Evolutionary conservation across 495 filamentous ascomycete genomes (phyloP).

Genomic region (Xylaria venustula): DNA sequence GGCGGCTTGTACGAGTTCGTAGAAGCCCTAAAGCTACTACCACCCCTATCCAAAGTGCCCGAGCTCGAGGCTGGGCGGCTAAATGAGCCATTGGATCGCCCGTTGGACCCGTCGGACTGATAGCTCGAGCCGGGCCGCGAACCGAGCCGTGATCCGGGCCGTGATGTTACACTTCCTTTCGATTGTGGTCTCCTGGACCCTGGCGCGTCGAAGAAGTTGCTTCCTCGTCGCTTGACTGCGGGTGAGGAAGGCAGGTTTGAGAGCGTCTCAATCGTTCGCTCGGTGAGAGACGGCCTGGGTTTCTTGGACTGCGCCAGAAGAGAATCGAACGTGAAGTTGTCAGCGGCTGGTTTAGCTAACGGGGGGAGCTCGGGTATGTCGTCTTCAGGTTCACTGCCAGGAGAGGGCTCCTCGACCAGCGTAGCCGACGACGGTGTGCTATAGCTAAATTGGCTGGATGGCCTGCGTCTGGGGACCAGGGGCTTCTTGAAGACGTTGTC

Average conservation of each 20-base stretch:
- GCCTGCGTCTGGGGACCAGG: slow-evolving; percentile 18
- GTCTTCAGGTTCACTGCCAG: slow-evolving; percentile 15
- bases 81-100: slow-evolving; percentile 25
- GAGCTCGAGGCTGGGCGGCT: slow-evolving; percentile 44
- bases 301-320: slow-evolving; percentile 20
- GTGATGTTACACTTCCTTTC: slow-evolving; percentile 35
- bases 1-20: slow-evolving; percentile 34
- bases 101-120: slow-evolving; percentile 37
- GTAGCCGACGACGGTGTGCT: slow-evolving; percentile 10
- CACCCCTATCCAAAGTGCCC: slow-evolving; percentile 28
- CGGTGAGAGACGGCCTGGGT: slow-evolving; percentile 39
- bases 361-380: slow-evolving; percentile 25
- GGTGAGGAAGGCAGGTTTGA: slow-evolving; percentile 48
- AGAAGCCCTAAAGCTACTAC: slow-evolving; percentile 31
- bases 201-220: slow-evolving; percentile 38
- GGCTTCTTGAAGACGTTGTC: slow-evolving; percentile 25
- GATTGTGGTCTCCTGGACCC: slow-evolving; percentile 29
- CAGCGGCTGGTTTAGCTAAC: slow-evolving; percentile 16
- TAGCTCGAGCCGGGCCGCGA: slow-evolving; percentile 46
- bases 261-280: slow-evolving; percentile 50
- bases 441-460: slow-evolving; percentile 21
- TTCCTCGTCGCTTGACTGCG: slow-evolving; percentile 34
- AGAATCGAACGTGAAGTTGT: slow-evolving; percentile 24
- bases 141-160: slow-evolving; percentile 40
- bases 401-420: slow-evolving; percentile 9